Evolutionary conservation across 768 basidiomycete species (phyloP), one percentile per base, ranked within the genome.

Genomic region (Scleroderma bovista): DNA sequence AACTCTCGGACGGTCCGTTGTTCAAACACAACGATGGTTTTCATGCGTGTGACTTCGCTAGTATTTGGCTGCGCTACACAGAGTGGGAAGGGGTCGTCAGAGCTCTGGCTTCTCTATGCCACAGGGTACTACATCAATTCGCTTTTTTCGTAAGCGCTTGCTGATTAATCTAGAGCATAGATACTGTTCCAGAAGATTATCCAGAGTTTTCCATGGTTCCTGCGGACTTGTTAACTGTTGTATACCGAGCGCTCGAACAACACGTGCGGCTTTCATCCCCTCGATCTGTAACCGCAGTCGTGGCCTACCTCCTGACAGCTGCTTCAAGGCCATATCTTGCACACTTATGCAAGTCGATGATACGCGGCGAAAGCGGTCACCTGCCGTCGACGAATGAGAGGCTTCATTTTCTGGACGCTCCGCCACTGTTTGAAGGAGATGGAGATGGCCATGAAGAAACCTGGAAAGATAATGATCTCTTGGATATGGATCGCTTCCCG

Each of bases 221-320:
- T 3, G 65, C 75, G 6, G 66, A 68, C 10, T 65, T 93, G 1
- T 71, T 91, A 16, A 81, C 84, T 9, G 69, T 67, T 26, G 72
- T 90, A 50, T 88, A 88, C 60, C 58, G 73, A 9, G 75, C 77
- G 39, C 69, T 90, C 4, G 63, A 76, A 34, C 57, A 52, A 1
- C 81, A 84, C 50, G 54, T 86, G 20, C 77, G 80, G 41, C 72
- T 70, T 2, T 75, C 75, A 42, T 81, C 88, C 2, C 62, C 75
- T 1, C 67, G 60, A 3, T 56, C 60, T 15, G 69, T 85, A 48
- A 72, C 63, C 17, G 81, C 84, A 2, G 70, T 77, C 9, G 67
- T 87, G 38, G 86, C 88, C 0, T 86, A 79, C 54, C 74, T 89
- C n/a, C 68, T 92, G 34, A 79, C 83, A 0, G 69, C 69, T 33